phyloP scores from a whole-genome alignment of 257 asterid species.

The Euphrasia confusa region DNA sequence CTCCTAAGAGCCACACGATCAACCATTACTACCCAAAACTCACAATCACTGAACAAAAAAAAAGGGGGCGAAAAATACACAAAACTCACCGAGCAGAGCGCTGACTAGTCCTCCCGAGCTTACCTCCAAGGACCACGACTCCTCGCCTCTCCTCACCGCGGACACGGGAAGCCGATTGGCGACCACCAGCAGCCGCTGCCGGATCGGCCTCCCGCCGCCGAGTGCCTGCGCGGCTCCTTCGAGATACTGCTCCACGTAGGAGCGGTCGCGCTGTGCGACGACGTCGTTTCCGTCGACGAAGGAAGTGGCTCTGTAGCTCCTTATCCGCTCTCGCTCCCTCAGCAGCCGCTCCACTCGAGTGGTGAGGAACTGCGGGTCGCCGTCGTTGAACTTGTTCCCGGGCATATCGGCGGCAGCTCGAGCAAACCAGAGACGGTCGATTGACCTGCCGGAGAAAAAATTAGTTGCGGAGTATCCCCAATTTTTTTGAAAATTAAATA shows the following conservation, averaged over 20 bases:
- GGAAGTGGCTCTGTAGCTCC: conserved; percentile 31
- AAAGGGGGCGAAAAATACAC: not conserved
- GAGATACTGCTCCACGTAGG: conserved; percentile 44
- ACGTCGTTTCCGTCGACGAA: conserved; percentile 45
- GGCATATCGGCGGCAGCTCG: conserved; percentile 44
- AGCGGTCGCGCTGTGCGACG: conserved; percentile 29
- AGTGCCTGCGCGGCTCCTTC: conserved; percentile 58
- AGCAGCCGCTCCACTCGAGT: conserved; percentile 62
- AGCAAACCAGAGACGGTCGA: too few relatives aligned
- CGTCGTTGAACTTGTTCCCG: conserved; percentile 68
- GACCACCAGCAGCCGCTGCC: not conserved
- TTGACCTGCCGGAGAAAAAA: too few relatives aligned
- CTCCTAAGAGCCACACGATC: not conserved
- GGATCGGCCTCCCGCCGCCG: conserved; percentile 37
- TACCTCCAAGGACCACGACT: not conserved
- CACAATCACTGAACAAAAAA: not conserved
- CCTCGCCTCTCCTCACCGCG: not conserved
- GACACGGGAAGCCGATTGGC: not conserved
- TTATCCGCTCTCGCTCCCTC: conserved; percentile 61
- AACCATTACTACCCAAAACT: too few relatives aligned
- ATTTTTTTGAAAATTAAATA: too few relatives aligned
- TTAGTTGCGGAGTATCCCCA: too few relatives aligned
- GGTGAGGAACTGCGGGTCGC: conserved; percentile 30
- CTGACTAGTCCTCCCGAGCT: not conserved
- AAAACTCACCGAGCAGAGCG: not conserved